Evolutionary conservation across 2,329 filamentous ascomycete species (phyloP).

Genomic region (Neofusicoccum parvum): DNA sequence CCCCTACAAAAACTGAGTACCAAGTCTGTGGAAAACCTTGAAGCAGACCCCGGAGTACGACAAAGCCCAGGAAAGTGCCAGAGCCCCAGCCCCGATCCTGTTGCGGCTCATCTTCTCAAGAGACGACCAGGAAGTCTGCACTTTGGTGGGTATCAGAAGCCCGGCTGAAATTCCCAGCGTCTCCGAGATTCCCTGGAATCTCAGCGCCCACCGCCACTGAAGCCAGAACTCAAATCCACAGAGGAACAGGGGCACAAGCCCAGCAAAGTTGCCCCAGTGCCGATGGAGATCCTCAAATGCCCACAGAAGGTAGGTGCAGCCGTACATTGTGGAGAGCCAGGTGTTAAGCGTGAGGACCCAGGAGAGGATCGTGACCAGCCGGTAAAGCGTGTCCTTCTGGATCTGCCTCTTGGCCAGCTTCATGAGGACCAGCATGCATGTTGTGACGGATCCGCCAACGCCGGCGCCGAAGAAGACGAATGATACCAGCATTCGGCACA

Average conservation of each 20-base stretch:
- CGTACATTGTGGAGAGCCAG: conserved; percentile 5
- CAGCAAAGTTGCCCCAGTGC: background rate
- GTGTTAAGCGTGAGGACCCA: background rate
- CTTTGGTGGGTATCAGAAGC: background rate
- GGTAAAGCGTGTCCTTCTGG: background rate
- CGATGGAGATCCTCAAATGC: background rate
- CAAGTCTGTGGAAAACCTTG: background rate
- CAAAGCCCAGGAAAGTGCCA: background rate
- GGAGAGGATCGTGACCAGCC: background rate
- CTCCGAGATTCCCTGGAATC: background rate
- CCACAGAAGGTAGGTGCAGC: background rate
- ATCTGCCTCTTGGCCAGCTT: background rate
- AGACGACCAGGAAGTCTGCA: background rate
- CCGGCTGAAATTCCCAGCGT: background rate
- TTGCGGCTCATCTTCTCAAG: background rate
- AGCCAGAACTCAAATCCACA: conserved; percentile 6
- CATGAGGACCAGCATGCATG: conserved; percentile 9
- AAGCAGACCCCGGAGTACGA: background rate
- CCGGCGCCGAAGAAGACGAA: conserved; percentile 7
- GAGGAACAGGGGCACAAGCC: background rate
- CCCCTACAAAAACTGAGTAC: background rate
- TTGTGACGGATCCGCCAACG: conserved; percentile 1
- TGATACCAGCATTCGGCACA: background rate
- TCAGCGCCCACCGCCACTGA: background rate
- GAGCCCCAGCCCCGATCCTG: background rate